Percentiles rank a stretch among this genome's conserved stretches.
Conservation (phyloP, 768 basidiomycete genomes). For the Fistulinella prunicolor region DNA sequence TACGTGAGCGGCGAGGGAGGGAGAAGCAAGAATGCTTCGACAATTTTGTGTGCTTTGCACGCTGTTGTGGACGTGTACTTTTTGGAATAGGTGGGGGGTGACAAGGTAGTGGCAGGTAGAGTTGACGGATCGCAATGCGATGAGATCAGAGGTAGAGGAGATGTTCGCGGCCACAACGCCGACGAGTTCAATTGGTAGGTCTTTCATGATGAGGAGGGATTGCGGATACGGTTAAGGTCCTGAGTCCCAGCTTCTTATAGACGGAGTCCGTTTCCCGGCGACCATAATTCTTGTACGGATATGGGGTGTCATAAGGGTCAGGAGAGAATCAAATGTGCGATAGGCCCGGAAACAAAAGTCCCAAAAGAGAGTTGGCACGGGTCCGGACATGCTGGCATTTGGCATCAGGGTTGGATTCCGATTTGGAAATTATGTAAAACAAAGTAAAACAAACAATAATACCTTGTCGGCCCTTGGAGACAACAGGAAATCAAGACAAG, state of each 20-base stretch:
- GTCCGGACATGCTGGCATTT: no score
- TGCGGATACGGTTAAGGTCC: neutral
- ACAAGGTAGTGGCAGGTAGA: slow-evolving; percentile 23
- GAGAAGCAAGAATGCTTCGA: slow-evolving; percentile 20
- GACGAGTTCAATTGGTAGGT: slow-evolving; percentile 29
- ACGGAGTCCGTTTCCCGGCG: neutral
- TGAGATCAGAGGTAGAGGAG: slow-evolving; percentile 24
- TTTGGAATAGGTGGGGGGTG: slow-evolving; percentile 25
- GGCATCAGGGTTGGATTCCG: no score
- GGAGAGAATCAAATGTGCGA: neutral
- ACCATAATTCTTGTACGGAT: neutral
- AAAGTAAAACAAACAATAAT: no score
- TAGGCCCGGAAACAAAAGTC: neutral
- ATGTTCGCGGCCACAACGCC: slow-evolving; percentile 23
- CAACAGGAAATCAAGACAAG: no score
- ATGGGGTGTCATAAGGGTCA: slow-evolving; percentile 1
- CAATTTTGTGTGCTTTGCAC: slow-evolving; percentile 25
- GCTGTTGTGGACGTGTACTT: slow-evolving; percentile 25
- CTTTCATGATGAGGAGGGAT: slow-evolving; percentile 14
- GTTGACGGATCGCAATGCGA: slow-evolving; percentile 28
- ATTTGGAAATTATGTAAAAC: no score
- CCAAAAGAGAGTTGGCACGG: neutral
- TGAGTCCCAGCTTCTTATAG: slow-evolving; percentile 8
- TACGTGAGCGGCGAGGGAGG: slow-evolving; percentile 23
- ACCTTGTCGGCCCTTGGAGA: no score